Percentiles rank a stretch among this genome's conserved stretches.
phyloP scores from a whole-genome alignment of 2,329 filamentous ascomycete species.

The Leptosphaerulina australis region DNA sequence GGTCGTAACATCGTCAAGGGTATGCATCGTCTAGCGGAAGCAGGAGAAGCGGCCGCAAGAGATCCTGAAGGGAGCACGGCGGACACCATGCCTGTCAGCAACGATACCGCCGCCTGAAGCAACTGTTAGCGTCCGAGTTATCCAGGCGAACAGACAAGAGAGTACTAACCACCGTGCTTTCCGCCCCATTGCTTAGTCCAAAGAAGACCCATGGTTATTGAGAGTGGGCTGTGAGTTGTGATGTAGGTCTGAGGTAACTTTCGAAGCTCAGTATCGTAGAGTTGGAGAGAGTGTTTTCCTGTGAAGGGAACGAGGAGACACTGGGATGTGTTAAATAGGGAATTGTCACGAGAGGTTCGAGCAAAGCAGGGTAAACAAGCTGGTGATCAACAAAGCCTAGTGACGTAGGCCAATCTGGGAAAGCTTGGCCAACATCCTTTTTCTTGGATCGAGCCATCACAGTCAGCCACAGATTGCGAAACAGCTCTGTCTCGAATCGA shows the following conservation, averaged over 20 bases:
- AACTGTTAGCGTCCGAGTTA: slow-evolving; percentile 27
- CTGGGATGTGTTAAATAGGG: slow-evolving; percentile 23
- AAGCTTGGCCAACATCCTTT: slow-evolving; percentile 12
- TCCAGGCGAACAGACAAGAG: slow-evolving; percentile 14
- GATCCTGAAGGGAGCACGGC: slow-evolving; percentile 59
- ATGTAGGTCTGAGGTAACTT: slow-evolving; percentile 1
- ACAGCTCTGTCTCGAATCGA: not conserved
- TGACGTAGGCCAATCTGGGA: slow-evolving; percentile 19
- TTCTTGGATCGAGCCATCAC: not conserved
- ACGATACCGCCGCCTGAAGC: slow-evolving; percentile 56
- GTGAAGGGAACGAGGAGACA: slow-evolving; percentile 4
- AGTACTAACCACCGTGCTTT: slow-evolving; percentile 49
- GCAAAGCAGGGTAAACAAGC: slow-evolving; percentile 25
- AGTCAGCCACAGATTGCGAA: slow-evolving; percentile 16
- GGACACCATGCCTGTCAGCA: slow-evolving; percentile 59
- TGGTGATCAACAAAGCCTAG: slow-evolving; percentile 1
- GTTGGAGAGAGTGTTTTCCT: slow-evolving; percentile 10
- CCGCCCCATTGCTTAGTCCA: slow-evolving; percentile 56
- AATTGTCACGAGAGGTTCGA: slow-evolving; percentile 17
- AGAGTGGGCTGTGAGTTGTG: slow-evolving; percentile 20
- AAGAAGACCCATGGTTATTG: slow-evolving; percentile 52
- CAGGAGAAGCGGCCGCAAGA: slow-evolving; percentile 59
- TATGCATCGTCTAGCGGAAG: slow-evolving; percentile 53
- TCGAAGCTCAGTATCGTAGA: not conserved
- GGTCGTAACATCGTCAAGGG: slow-evolving; percentile 33